Evolutionary conservation across 495 filamentous ascomycete species (phyloP), one percentile per base, ranked within the genome.

Genomic region (Penicillium bovifimosum): DNA sequence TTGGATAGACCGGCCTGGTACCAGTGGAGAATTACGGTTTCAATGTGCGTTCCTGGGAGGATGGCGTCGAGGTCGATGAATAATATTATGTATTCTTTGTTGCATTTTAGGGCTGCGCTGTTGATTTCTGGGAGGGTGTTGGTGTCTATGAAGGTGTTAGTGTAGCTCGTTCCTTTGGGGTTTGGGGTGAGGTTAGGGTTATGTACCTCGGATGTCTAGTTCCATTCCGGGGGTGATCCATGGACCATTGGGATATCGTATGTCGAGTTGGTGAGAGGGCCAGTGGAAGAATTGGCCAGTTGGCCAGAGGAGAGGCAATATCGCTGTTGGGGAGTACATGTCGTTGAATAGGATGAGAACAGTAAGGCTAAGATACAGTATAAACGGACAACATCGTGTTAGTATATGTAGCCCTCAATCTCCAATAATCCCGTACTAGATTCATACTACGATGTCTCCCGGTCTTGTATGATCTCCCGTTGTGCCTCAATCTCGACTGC

Each of bases 61-160:
- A 66, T 43, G 5, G 66, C 72, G 52, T 76, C 71, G 2, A 60
- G 59, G 53, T 74, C 72, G 18, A 76, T 56, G 47, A 70, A 59
- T 27, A 76, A 33, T 9, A 72, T 17, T 4, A 70, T 43, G 36
- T 66, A 71, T 18, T 42, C 44, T 18, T 24, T 16, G 33, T 52
- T 33, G 35, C 47, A 58, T n/a, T 43, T 1, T 7, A 69, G 42
- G 8, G 44, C 38, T 5, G 16, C 8, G 6, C 27, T 54, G 26
- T 60, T 53, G n/a, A 69, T 67, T 24, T 59, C 45, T 5, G 68
- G 66, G 3, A 55, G 24, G 0, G 26, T 36, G 1, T 8, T 58
- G 3, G 67, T 64, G 11, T 56, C 45, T 26, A 56, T 53, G 6
- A 47, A n/a, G 1, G 26, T 45, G 7, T 50, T 41, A 14, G 55